Evolutionary conservation across 2,329 filamentous ascomycete genomes (phyloP).

Genomic region (Arthrobotrys megalospora): DNA sequence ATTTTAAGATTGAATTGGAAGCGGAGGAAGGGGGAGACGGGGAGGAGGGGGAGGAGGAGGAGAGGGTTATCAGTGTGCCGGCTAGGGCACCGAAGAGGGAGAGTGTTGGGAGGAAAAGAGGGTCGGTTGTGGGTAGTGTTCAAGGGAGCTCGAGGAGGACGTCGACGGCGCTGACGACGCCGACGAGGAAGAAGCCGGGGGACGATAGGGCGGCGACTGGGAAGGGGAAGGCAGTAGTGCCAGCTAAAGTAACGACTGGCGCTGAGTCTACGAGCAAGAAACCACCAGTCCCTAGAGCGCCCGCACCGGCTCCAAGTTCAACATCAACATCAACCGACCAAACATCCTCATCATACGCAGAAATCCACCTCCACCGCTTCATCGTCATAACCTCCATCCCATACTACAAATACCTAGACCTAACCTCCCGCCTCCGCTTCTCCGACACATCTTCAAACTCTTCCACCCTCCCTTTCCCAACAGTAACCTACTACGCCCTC

Average conservation of each 20-base stretch:
- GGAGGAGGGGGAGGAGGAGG: constrained; percentile 6
- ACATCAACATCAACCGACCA: background rate
- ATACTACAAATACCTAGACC: constrained; percentile 52
- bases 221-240: too few species aligned
- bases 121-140: background rate
- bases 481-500: constrained; percentile 43
- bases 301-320: background rate
- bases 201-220: background rate
- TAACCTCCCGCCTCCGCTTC: constrained; percentile 26
- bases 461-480: constrained; percentile 43
- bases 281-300: background rate
- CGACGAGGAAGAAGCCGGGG: background rate
- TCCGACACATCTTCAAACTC: constrained; percentile 37
- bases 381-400: constrained; percentile 41
- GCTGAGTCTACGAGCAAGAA: background rate
- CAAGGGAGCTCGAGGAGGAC: too few species aligned
- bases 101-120: background rate
- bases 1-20: constrained; percentile 55
- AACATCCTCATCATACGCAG: constrained; percentile 28
- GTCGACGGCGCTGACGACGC: too few species aligned
- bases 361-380: constrained; percentile 41
- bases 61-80: constrained; percentile 18
- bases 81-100: constrained; percentile 23
- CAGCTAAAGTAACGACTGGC: too few species aligned
- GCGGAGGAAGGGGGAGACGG: constrained; percentile 25